Evolutionary conservation across 257 asterid species (phyloP).

Genomic region (Marsdenia floribunda): DNA sequence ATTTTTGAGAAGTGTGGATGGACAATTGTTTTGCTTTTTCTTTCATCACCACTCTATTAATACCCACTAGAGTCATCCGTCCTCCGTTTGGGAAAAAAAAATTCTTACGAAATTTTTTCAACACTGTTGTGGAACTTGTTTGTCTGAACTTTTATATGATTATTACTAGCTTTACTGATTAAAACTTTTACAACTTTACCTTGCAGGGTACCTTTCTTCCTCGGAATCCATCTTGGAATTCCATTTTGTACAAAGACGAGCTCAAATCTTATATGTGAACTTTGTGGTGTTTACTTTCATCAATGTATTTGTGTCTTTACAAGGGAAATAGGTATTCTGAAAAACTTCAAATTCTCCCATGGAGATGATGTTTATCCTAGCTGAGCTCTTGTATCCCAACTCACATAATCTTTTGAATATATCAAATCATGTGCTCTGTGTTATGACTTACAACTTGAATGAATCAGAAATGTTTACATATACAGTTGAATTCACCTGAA

Average conservation of each 20-base stretch:
- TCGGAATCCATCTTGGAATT: conserved; percentile 58
- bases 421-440: neutral
- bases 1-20: neutral
- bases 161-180: neutral
- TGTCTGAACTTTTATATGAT: neutral
- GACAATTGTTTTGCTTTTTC: neutral
- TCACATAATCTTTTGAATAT: neutral
- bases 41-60: neutral
- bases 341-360: neutral
- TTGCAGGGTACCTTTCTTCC: conserved; percentile 79
- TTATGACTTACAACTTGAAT: neutral
- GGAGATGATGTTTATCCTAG: neutral
- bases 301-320: neutral
- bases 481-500: neutral
- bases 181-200: neutral
- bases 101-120: neutral
- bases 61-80: neutral
- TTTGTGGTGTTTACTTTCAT: neutral
- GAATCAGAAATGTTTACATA: neutral
- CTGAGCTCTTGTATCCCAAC: neutral
- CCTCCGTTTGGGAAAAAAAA: neutral
- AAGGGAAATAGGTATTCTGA: neutral
- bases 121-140: neutral
- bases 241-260: conserved; percentile 43
- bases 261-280: neutral